Base-by-base conservation (phyloP, 192 early-diverging fungal genomes). In the Coemansia sp. region DNA sequence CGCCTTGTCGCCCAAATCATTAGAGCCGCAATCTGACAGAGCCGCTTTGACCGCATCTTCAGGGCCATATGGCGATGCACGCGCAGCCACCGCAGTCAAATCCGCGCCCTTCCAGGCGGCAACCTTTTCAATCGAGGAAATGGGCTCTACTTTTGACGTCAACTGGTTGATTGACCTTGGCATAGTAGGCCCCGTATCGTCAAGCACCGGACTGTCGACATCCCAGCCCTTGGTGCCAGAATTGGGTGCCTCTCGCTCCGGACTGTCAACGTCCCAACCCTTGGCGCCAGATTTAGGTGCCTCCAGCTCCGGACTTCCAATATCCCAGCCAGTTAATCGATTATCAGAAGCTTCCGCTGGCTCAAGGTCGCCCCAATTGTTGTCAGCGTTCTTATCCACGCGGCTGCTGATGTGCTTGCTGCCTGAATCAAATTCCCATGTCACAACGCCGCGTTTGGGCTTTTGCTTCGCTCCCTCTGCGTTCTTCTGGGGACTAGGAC, bases 161-260 rank as follows among this genome's bases (percentile, higher is more conserved):
- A 78, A 53, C 10, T 73, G 70, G 38, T 38, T 66, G 10, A 81
- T 66, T 0, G 78, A 81, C n/a, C 42, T 53, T 23, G 70, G 74
- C 78, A 76, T 81, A 14, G 62, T 66, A 11, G 59, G 59, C 2
- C 59, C 55, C 15, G 55, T 6, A 15, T 61, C 36, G 8, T 61
- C 21, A 5, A 23, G 3, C 7, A 14, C 36, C 21, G 59, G 29
- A 21, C 38, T 10, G 19, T 14, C 14, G 4, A 65, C 27, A 11
- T 19, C 19, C 59, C 59, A 61, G 59, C 32, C 34, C 4, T 23
- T 36, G 17, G 9, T 21, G 21, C 8, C 8, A 19, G 59, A 23
- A 5, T 8, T 57, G 5, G 53, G 23, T 5, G 29, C 14, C 53
- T 32, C 29, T 31, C 27, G 12, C 25, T 12, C 15, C 14, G 53